Evolutionary conservation across 2,329 filamentous ascomycete genomes (phyloP), one percentile per base, ranked within the genome.

Genomic region (Allantophomopsis cytisporea): DNA sequence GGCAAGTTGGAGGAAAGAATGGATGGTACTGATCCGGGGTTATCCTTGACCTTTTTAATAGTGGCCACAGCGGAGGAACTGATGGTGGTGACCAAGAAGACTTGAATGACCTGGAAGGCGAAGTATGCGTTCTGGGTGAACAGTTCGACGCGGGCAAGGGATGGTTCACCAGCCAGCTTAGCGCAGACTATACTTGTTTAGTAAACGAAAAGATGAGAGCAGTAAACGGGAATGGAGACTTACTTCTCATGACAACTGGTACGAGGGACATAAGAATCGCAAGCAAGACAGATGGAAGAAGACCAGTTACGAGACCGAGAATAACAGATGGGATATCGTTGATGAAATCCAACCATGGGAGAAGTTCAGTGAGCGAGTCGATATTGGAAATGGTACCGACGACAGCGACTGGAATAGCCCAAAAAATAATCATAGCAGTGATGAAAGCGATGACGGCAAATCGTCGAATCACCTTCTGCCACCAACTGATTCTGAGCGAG

Each of bases 121-220:
- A 94, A 98, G 66, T 93, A 96, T 49, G 77, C 83, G 53, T 88
- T 91, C 55, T 96, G 86, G 0, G 85, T 87, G 42, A 86, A 87
- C 7, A 96, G 66, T 58, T 98, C 91, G 13, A 94, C 78, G 10
- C 81, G 72, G 1, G 86, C 80, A 6, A 76, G 59, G 1, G 85
- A 91, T 1, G 87, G 85, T 45, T 83, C 83, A 40, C 91, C 91
- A 35, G 83, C 72, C 30, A 83, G 59, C 56, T 77, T 88, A 45
- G 88, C 88, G 56, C 85, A 82, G 37, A 83, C 73, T 80, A 40
- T 37, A 32, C 16, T 2, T 4, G 18, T 39, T 52, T 43, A 55
- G 43, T 31, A 38, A 16, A 6, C 10, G 11, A 28, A 10, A 12
- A 12, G 23, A 28, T 14, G 13, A 23, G 12, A 38, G 43, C 41